Base-by-base conservation (phyloP, 441 rosid species). In the Populus hybrid region DNA sequence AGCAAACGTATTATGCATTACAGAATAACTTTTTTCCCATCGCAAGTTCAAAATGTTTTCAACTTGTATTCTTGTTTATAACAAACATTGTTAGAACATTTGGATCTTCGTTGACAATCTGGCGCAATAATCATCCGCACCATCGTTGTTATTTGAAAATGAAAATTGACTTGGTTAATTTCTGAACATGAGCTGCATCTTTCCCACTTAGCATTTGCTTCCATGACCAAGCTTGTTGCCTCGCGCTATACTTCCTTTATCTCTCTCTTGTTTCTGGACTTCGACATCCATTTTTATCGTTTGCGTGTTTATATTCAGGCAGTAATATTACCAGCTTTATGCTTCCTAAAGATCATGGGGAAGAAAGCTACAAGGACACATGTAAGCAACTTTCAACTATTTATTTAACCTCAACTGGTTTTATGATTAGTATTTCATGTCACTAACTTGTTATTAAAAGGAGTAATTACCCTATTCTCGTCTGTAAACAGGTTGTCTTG, bases 341-440 rank as follows among this genome's bases (percentile, higher is more conserved):
- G 94, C 82, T 94, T 91, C 80, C 81, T 94, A 36, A 92, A 75
- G 81, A 92, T 94, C 26, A 81, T 78, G 88, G 87, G 93, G 75
- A 87, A 75, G 72, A 94, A 84, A 85, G 94, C 94, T 57, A 82
- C 96, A 71, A 85, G 82, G 75, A 73, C 85, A 78, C 89, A 92
- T 89, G 98, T 93, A 81, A 76, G 74, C 20, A 26, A 20, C 73
- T 23, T 23, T 66, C 57, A 72, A 14, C 23, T 35, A 21, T 12
- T 21, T 26, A 46, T 61, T 64, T 5, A 38, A 18, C 42, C 23
- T 30, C 34, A 14, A 53, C 61, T n/a, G 28, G 23, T 10, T 24
- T 46, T 46, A 46, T 4, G 20, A 46, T 12, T 12, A 46, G 57
- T 46, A 46, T 46, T 46, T 46, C 57, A 1, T 4, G 20, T 46